Evolutionary conservation across 1,139 yeast species (phyloP), one percentile per base, ranked within the genome.

Genomic region (Lodderomyces theae): DNA sequence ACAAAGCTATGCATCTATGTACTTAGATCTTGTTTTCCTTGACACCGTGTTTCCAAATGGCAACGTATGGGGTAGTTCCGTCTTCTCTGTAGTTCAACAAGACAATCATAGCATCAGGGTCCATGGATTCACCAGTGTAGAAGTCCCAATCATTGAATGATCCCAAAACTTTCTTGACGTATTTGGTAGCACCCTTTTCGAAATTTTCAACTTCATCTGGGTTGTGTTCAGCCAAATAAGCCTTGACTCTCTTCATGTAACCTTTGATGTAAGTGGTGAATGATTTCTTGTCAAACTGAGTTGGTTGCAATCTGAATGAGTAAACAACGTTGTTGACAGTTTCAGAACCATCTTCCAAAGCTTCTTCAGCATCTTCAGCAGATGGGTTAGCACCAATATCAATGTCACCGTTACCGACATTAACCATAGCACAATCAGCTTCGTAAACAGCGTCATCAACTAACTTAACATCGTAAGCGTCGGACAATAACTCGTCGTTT

Each of bases 321-420:
- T 89, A 81, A 61, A 90, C 97, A 67, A 92, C 86, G 79, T 92
- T 92, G 95, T 90, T 92, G 68, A 92, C 97, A 59, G 86, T 79
- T 72, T 83, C 86, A 60, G 80, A 75, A 70, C 83, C 87, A 44
- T 86, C 95, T 59, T 90, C 98, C 47, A 81, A 66, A 42, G 68
- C 79, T 47, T 80, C 96, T 37, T 79, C 96, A 60, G 74, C 96
- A 53, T 76, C 97, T 75, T 92, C 99, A 59, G 97, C 97, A 60
- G 97, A 88, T 66, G 99, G 97, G 84, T 94, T 92, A 63, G 96
- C 98, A 76, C 98, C 98, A 70, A 92, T 92, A 70, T 92, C 97
- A 59, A 92, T 82, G 66, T 90, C 90, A 63, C 80, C 96, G 45
- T 73, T 72, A 69, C 79, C 82, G 60, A 90, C 86, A 61, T 75